phyloP scores from a whole-genome alignment of 2,329 filamentous ascomycete species.

The Monosporascus ibericus region DNA sequence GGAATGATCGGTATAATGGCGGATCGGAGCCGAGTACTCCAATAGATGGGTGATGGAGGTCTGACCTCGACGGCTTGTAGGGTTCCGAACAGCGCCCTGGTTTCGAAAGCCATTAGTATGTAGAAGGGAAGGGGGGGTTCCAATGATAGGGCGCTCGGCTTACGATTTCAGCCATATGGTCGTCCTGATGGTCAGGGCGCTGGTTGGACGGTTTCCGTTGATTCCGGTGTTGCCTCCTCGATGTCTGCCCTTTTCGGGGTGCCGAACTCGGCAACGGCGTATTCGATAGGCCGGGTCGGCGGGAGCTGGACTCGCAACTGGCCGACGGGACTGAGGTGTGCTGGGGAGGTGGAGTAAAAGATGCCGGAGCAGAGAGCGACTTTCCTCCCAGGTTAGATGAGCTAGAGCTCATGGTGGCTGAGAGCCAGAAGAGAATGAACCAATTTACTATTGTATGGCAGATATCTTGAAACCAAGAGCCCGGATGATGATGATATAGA shows the following conservation, averaged over 20 bases:
- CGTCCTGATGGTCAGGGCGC: constrained; percentile 63
- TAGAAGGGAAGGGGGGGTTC: neutral
- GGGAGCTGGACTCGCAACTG: constrained; percentile 42
- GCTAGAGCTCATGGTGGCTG: constrained; percentile 26
- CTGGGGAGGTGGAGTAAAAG: constrained; percentile 34
- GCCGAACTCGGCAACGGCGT: constrained; percentile 31
- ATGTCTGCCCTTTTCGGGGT: constrained; percentile 69
- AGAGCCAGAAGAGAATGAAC: constrained; percentile 4
- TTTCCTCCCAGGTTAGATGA: constrained; percentile 41
- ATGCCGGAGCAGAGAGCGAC: constrained; percentile 40
- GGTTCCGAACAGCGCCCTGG: constrained; percentile 46
- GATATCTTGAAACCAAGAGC: constrained; percentile 1
- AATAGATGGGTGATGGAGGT: constrained; percentile 96
- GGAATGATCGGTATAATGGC: constrained; percentile 56
- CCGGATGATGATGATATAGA: neutral
- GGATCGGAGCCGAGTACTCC: constrained; percentile 78
- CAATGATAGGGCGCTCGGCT: constrained; percentile 23
- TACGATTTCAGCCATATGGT: constrained; percentile 75
- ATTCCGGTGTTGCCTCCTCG: constrained; percentile 77
- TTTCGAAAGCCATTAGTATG: constrained; percentile 8
- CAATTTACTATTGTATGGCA: neutral
- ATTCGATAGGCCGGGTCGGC: constrained; percentile 37
- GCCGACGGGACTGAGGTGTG: constrained; percentile 34
- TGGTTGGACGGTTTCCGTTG: constrained; percentile 61
- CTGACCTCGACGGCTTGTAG: constrained; percentile 75